Conservation (phyloP, 352 stramenopile genomes). For the Phytophthora capsici region DNA sequence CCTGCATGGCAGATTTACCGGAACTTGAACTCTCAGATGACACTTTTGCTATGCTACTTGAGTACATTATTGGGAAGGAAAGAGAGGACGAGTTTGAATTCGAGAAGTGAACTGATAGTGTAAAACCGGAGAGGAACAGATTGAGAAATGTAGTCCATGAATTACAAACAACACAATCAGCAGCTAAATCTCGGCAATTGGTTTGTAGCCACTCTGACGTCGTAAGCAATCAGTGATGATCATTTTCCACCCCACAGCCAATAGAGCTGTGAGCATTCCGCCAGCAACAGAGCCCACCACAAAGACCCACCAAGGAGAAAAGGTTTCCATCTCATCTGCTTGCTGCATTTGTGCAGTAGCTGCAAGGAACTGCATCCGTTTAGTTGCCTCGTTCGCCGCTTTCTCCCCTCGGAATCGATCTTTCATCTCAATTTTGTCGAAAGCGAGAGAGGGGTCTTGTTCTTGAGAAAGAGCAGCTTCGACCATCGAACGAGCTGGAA, state of each 20-base stretch:
- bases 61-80: neutral
- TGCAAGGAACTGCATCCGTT: constrained; percentile 21
- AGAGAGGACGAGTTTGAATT: too few relatives aligned
- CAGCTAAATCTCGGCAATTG: constrained; percentile 29
- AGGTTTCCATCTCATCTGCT: constrained; percentile 5
- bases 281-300: constrained; percentile 29
- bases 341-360: constrained; percentile 27
- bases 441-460: constrained; percentile 4
- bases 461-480: constrained; percentile 38
- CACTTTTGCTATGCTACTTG: constrained; percentile 6
- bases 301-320: constrained; percentile 25
- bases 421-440: constrained; percentile 1
- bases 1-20: constrained; percentile 44
- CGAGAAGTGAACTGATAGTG: neutral
- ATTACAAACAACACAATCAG: neutral
- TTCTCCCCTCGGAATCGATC: neutral
- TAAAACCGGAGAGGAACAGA: constrained; percentile 3
- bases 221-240: constrained; percentile 32
- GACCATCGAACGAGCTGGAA: constrained; percentile 57
- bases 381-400: neutral
- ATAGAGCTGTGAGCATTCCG: constrained; percentile 30
- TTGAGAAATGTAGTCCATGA: constrained; percentile 9
- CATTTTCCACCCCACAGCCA: constrained; percentile 36
- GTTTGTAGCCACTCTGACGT: constrained; percentile 28
- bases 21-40: constrained; percentile 31